These are phyloP conservation scores for Geosmithia flava DNA, from an alignment of 2,329 filamentous ascomycete genomes.

Conservation along the genomic window DNA sequence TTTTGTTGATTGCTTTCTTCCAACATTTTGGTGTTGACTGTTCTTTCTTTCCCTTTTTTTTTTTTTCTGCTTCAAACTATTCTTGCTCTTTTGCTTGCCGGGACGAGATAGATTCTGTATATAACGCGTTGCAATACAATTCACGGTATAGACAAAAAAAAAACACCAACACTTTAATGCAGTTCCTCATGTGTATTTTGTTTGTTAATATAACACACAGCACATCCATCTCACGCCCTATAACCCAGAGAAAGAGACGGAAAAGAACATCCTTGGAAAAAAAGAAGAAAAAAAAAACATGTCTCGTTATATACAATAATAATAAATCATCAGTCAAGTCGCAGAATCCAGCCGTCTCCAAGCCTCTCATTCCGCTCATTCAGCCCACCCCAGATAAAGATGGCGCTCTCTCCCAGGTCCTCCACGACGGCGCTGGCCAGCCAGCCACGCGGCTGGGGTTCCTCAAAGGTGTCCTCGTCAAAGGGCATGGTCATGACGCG, in stretches of 20 bases:
- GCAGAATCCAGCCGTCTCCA: slow-evolving; percentile 53
- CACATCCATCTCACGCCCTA: not conserved
- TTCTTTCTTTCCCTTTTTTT: not conserved
- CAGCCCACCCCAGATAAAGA: slow-evolving; percentile 50
- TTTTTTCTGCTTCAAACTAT: not conserved
- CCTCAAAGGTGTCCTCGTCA: slow-evolving; percentile 33
- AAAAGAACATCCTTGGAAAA: not conserved
- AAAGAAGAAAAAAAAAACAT: not conserved
- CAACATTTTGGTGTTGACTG: not conserved
- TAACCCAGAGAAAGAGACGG: not conserved
- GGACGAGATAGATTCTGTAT: slow-evolving; percentile 5
- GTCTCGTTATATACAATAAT: not conserved
- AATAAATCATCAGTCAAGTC: slow-evolving; percentile 23
- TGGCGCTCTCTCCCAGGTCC: slow-evolving; percentile 45
- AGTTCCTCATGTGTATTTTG: not conserved
- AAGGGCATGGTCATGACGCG: slow-evolving; percentile 31
- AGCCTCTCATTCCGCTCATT: slow-evolving; percentile 35
- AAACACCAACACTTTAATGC: not conserved
- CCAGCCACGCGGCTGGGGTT: slow-evolving; percentile 44
- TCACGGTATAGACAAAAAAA: slow-evolving; percentile 3
- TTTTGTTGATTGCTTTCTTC: not conserved
- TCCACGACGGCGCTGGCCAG: slow-evolving; percentile 42
- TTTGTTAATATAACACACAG: not conserved
- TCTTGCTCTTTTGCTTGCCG: not conserved
- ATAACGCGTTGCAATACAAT: slow-evolving; percentile 7